Conservation (phyloP, 2,329 filamentous ascomycete species). For the Colletotrichum karsti region DNA sequence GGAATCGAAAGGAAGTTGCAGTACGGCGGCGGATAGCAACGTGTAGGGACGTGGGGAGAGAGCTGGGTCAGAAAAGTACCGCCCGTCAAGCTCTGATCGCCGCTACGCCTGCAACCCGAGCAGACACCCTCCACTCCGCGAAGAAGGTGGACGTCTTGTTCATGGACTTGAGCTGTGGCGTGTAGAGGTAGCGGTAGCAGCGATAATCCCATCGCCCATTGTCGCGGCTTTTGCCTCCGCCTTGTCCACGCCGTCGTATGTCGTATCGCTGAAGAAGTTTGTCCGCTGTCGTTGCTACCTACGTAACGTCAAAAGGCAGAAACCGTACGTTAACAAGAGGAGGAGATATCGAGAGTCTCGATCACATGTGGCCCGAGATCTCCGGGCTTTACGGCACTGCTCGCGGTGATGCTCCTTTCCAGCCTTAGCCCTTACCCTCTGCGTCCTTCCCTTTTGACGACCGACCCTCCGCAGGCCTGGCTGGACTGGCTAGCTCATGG, state of each 20-base stretch:
- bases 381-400: not conserved
- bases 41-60: not conserved
- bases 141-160: not conserved
- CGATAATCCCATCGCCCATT: not conserved
- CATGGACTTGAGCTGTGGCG: not conserved
- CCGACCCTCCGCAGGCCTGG: not conserved
- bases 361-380: constrained; percentile 5
- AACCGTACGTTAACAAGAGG: not conserved
- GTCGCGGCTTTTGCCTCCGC: not conserved
- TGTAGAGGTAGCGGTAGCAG: not conserved
- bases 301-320: not conserved
- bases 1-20: not conserved
- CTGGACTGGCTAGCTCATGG: not conserved
- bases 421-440: not conserved
- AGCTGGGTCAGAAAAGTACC: not conserved
- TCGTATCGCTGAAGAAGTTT: not conserved
- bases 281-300: constrained; percentile 3
- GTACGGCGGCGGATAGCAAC: not conserved
- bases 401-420: not conserved
- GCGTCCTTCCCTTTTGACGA: not conserved
- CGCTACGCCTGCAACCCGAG: constrained; percentile 11
- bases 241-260: no score
- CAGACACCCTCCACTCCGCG: not conserved
- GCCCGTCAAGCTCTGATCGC: constrained; percentile 21
- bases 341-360: not conserved